phyloP scores from a whole-genome alignment of 352 stramenopile species.

The Phytopythium helicoides region DNA sequence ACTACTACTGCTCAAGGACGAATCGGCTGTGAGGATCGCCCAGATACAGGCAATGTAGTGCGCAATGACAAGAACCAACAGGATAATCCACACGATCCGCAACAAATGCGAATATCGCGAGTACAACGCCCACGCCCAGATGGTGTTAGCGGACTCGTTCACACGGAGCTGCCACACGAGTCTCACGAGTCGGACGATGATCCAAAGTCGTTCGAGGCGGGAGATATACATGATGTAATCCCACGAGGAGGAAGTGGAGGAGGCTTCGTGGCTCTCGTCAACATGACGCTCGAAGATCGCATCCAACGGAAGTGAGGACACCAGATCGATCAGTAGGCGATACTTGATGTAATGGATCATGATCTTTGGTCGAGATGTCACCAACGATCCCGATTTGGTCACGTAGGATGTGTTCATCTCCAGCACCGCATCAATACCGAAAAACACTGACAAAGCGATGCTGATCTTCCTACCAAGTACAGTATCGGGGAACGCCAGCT shows the following conservation, averaged over 20 bases:
- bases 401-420: constrained; percentile 12
- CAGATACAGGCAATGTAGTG: no score
- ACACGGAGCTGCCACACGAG: constrained; percentile 6
- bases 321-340: constrained; percentile 4
- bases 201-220: constrained; percentile 5
- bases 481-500: constrained; percentile 25
- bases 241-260: not conserved
- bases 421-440: constrained; percentile 12
- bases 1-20: no score
- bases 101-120: no score
- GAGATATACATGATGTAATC: not conserved
- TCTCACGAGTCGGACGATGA: constrained; percentile 13
- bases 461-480: not conserved
- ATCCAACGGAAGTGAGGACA: constrained; percentile 1
- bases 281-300: not conserved
- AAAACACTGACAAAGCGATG: constrained; percentile 15
- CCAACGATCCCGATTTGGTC: constrained; percentile 2
- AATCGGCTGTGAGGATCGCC: no score
- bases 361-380: constrained; percentile 10
- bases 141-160: constrained; percentile 4
- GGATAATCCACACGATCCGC: no score
- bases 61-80: no score
- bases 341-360: constrained; percentile 3
- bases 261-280: not conserved
- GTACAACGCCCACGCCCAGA: constrained; percentile 5